A percentile compares a stretch with the other conserved stretches of the same genome.
phyloP scores from a whole-genome alignment of 306 rosid genomes.

The Rosa persica region DNA sequence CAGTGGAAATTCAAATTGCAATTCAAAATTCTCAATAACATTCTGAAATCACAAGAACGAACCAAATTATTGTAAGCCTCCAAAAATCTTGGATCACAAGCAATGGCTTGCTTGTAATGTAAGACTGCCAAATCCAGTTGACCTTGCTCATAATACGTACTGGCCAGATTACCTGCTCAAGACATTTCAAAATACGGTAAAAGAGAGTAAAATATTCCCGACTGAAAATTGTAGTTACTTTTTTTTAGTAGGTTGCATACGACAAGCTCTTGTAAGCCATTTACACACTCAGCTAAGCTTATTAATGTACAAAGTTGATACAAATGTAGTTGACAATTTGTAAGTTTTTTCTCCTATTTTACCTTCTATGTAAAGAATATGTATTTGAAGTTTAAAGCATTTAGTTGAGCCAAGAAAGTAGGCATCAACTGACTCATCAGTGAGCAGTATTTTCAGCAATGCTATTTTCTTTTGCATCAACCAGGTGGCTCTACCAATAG shows the following conservation, averaged over 20 bases:
- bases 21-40: constrained; percentile 7
- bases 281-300: too few relatives aligned
- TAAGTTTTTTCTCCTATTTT: too few relatives aligned
- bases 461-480: neutral
- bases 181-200: neutral
- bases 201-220: neutral
- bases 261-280: too few relatives aligned
- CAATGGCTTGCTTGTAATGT: constrained; percentile 93
- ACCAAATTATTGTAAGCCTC: constrained; percentile 99
- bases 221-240: neutral
- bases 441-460: neutral
- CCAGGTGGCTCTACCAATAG: neutral
- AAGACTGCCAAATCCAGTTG: constrained; percentile 90
- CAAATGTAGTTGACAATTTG: too few relatives aligned
- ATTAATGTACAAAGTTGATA: too few relatives aligned
- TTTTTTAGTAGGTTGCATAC: too few relatives aligned
- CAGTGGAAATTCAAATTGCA: neutral
- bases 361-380: too few relatives aligned
- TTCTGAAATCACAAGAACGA: constrained; percentile 29
- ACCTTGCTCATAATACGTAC: constrained; percentile 89
- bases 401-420: neutral
- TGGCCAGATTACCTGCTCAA: constrained; percentile 85
- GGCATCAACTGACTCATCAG: neutral
- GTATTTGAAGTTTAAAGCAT: neutral
- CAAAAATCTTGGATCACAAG: constrained; percentile 89